Evolutionary conservation across 2,329 filamentous ascomycete species (phyloP), one percentile per base, ranked within the genome.

Genomic region (Alternaria viburni): DNA sequence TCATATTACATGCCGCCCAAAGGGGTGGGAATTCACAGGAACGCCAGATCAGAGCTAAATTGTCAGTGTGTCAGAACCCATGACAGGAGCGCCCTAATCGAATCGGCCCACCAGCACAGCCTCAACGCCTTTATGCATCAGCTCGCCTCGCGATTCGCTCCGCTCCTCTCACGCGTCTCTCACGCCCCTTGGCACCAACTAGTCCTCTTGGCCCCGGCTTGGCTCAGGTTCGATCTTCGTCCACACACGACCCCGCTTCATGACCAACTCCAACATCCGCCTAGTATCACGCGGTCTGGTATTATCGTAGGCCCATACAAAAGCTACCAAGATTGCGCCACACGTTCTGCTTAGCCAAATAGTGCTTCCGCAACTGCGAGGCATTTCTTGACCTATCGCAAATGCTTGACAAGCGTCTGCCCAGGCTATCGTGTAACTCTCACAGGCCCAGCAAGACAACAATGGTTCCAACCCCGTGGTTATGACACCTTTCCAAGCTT

Each of bases 61-160:
- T 41, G 54, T 63, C 51, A 59, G 68, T 71, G 66, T 67, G 60
- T 59, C 41, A 46, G 49, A 36, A 59, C 50, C 47, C 68, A 55
- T 67, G 65, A 56, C 57, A 61, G 30, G 43, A 30, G n/a, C 23
- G 60, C 50, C 71, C 62, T 61, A 43, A 56, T 47, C n/a, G 49
- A 54, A 43, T 58, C 59, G 52, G 52, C 54, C 30, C 59, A 58
- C 59, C 52, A 68, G 64, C 75, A 76, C 74, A 76, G 75, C 74
- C 75, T 75, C 75, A 68, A 66, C 71, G 74, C 74, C 74, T 63
- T 69, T 69, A 74, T 71, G 72, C 72, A 72, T 46, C 64, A 23
- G 46, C 47, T 68, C 64, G 65, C 63, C 62, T 57, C 52, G 56
- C 61, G 52, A 67, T 70, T 69, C 61, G 67, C 66, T 72, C 68